A percentile compares a stretch with the other conserved stretches of the same genome.
These are phyloP conservation scores for Beauveria rudraprayagi DNA, from an alignment of 2,329 filamentous ascomycete species.

Conservation along the genomic window DNA sequence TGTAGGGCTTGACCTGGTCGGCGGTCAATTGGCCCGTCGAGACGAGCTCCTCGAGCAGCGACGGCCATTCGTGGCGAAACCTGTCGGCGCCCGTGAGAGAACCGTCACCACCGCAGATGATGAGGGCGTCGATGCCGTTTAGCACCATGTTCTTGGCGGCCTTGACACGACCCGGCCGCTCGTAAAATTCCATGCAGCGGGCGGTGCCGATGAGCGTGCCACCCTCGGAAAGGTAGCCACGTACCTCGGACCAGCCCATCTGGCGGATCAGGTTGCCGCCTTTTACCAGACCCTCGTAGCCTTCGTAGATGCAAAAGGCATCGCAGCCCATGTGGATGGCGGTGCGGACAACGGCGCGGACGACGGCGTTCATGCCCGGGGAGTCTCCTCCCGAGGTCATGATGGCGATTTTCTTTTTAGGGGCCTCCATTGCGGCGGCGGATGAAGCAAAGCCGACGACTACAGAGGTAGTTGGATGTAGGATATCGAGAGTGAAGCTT, in stretches of 20 bases:
- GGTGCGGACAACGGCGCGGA: conserved; percentile 86
- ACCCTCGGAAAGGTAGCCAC: conserved; percentile 87
- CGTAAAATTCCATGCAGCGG: conserved; percentile 84
- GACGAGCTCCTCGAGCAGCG: conserved; percentile 78
- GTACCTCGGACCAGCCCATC: conserved; percentile 88
- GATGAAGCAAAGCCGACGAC: background rate
- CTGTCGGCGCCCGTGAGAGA: conserved; percentile 92
- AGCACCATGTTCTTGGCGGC: conserved; percentile 93
- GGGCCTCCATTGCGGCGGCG: conserved; percentile 21
- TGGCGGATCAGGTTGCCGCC: conserved; percentile 81
- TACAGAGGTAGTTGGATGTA: background rate
- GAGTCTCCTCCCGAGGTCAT: conserved; percentile 95
- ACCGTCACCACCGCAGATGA: conserved; percentile 95
- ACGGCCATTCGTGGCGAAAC: conserved; percentile 88
- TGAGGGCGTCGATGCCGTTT: conserved; percentile 87
- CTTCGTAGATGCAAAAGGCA: conserved; percentile 78
- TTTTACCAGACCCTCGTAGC: conserved; percentile 89
- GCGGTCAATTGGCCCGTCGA: conserved; percentile 59
- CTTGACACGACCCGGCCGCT: conserved; percentile 71
- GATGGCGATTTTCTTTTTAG: conserved; percentile 68
- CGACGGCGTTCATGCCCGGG: conserved; percentile 88
- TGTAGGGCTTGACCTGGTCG: conserved; percentile 67
- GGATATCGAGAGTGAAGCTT: background rate
- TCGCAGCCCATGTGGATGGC: conserved; percentile 78
- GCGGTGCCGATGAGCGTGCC: conserved; percentile 95